Evolutionary conservation across 2,329 filamentous ascomycete species (phyloP), one percentile per base, ranked within the genome.

Genomic region (Arthrobotrys megalospora): DNA sequence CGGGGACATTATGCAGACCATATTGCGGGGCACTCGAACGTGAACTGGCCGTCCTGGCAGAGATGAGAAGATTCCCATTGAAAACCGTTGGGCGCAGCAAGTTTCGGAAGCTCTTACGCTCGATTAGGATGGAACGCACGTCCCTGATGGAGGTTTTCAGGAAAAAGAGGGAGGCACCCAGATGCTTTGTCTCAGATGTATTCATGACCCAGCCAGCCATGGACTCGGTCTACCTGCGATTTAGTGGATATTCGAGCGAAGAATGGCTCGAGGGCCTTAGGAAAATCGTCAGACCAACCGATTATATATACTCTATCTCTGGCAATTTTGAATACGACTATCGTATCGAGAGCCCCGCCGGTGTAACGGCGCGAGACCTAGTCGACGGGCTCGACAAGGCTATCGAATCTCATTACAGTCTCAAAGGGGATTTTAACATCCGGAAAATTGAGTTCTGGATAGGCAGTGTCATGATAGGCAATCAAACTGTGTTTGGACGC

Each of bases 261-360:
- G 55, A 43, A 3, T 41, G 55, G 34, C n/a, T 60, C 1, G 34
- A 41, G 2, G 19, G 6, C 2, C 36, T 60, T 14, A 43, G 7
- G 8, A 12, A 12, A 2, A 38, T 38, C 8, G 32, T 32, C 4
- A 60, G 28, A 28, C 36, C 55, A 6, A 41, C 34, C n/a, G 55
- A 60, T 14, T 60, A 14, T 16, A 2, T 60, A 6, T 5, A 11
- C 10, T 28, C 21, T 8, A 11, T 43, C n/a, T 60, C 43, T 10
- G 6, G n/a, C 4, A 60, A 28, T 28, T 60, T 60, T 28, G 19
- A 60, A 43, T 60, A 60, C 19, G 55, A 60, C 11, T 60, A 43
- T 43, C 10, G 24, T 6, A 28, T 60, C 10, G 11, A 43, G 5
- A 60, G 36, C 19, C 6, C 36, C 1, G 14, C 5, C 0, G 55